Conservation (phyloP, 225 moss, liverwort and hornwort species). For the Polytrichum commune region DNA sequence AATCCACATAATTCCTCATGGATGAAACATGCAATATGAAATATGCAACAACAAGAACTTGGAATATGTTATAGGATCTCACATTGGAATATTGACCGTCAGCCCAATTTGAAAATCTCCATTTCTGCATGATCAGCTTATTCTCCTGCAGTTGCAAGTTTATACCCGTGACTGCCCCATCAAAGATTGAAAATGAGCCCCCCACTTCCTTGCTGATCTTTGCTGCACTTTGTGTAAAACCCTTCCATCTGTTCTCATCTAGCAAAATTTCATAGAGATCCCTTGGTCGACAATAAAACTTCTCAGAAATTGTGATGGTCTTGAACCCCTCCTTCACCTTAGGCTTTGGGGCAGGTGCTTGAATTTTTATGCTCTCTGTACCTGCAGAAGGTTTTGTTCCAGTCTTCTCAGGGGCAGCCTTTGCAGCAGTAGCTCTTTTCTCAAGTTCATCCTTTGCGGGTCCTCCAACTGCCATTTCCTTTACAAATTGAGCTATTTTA, state of each 20-base stretch:
- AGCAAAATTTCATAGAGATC: constrained; percentile 76
- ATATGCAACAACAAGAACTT: too few species aligned
- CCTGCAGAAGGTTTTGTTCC: constrained; percentile 15
- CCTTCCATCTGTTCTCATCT: constrained; percentile 93
- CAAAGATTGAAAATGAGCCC: constrained; percentile 82
- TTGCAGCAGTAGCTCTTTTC: constrained; percentile 48
- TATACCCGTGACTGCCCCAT: constrained; percentile 86
- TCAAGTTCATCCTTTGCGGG: constrained; percentile 95
- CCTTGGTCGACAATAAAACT: constrained; percentile 79
- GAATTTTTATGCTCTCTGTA: constrained; percentile 36
- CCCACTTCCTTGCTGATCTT: constrained; percentile 80
- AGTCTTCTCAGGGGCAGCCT: constrained; percentile 45
- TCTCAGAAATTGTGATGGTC: constrained; percentile 84
- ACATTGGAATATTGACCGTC: constrained; percentile 91
- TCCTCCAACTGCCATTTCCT: constrained; percentile 90
- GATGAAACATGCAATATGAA: too few species aligned
- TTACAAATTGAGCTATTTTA: constrained; percentile 60
- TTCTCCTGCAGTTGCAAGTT: constrained; percentile 79
- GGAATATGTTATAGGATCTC: constrained; percentile 17
- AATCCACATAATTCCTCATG: too few species aligned
- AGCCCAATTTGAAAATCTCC: constrained; percentile 90
- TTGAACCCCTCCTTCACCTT: constrained; percentile 76
- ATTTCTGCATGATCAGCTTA: constrained; percentile 90
- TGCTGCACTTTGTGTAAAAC: constrained; percentile 83
- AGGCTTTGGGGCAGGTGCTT: constrained; percentile 38